A percentile compares a stretch with the other conserved stretches of the same genome.
phyloP scores from a whole-genome alignment of 106 monocot genomes.

The Alisma plantagoaquatica region DNA sequence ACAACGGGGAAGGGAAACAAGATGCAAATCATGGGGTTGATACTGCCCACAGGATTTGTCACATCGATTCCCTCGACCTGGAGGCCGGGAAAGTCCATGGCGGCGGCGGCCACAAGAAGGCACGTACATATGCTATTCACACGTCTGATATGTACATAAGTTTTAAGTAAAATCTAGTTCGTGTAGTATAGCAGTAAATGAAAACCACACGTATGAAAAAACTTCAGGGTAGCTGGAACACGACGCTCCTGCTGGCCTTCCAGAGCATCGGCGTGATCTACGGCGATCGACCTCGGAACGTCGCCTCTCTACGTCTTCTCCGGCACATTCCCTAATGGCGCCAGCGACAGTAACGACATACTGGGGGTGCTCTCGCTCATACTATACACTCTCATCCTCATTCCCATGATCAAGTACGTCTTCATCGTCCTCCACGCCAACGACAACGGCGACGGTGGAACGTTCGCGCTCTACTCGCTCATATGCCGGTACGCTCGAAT shows the following conservation, averaged over 20 bases:
- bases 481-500: constrained; percentile 46
- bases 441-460: constrained; percentile 64
- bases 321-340: constrained; percentile 28
- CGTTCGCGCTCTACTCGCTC: constrained; percentile 59
- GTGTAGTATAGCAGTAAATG: too few relatives aligned
- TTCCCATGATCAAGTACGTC: constrained; percentile 51
- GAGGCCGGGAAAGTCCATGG: too few relatives aligned
- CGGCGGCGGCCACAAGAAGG: too few relatives aligned
- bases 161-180: too few relatives aligned
- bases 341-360: constrained; percentile 15
- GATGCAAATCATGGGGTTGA: too few relatives aligned
- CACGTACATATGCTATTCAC: too few relatives aligned
- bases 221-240: too few relatives aligned
- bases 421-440: constrained; percentile 50
- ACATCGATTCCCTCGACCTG: too few relatives aligned
- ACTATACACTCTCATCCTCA: constrained; percentile 38
- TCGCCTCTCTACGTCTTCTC: constrained; percentile 51
- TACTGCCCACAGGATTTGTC: too few relatives aligned
- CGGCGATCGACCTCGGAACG: constrained; percentile 45
- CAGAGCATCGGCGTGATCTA: constrained; percentile 53
- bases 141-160: too few relatives aligned
- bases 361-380: constrained; percentile 45
- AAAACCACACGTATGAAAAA: too few relatives aligned
- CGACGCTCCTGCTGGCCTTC: constrained; percentile 31
- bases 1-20: too few relatives aligned